A percentile compares a stretch with the other conserved stretches of the same genome.
phyloP scores from a whole-genome alignment of 2,329 filamentous ascomycete genomes.

The Aureobasidium sp. region DNA sequence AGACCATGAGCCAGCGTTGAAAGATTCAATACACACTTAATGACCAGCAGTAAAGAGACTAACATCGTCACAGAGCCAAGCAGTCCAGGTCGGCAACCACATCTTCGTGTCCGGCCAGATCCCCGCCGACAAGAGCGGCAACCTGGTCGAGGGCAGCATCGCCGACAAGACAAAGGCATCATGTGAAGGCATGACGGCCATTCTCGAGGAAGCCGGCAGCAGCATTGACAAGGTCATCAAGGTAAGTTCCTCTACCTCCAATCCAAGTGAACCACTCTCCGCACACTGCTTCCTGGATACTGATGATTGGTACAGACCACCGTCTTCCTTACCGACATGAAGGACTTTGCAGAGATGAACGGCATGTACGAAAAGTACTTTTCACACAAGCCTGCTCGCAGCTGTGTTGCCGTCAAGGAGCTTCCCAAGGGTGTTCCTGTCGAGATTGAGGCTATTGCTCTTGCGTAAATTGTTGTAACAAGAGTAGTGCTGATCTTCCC shows the following conservation, averaged over 20 bases:
- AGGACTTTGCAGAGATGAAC: conserved; percentile 81
- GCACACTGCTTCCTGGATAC: no score
- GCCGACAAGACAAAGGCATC: conserved; percentile 63
- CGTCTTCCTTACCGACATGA: conserved; percentile 89
- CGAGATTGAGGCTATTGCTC: conserved; percentile 83
- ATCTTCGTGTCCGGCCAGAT: conserved; percentile 73
- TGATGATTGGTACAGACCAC: conserved; percentile 31
- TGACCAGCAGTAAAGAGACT: background rate
- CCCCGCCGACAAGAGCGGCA: conserved; percentile 57
- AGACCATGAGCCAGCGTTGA: background rate
- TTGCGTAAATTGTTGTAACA: conserved; percentile 23
- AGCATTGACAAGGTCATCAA: conserved; percentile 77
- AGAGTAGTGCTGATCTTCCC: background rate
- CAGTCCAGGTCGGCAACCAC: conserved; percentile 60
- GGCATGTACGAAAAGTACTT: conserved; percentile 70
- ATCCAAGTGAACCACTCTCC: no score
- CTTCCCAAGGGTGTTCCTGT: conserved; percentile 80
- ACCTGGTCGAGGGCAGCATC: conserved; percentile 57
- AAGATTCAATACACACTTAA: background rate
- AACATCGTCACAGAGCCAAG: conserved; percentile 38
- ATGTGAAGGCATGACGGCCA: conserved; percentile 74
- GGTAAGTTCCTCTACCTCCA: conserved; percentile 39
- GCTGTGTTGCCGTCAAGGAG: conserved; percentile 84
- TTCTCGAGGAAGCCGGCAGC: conserved; percentile 75
- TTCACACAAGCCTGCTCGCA: conserved; percentile 74